These are phyloP conservation scores for Debaryomycetaceae sp. DNA, from an alignment of 1,139 yeast species.

Conservation along the genomic window DNA sequence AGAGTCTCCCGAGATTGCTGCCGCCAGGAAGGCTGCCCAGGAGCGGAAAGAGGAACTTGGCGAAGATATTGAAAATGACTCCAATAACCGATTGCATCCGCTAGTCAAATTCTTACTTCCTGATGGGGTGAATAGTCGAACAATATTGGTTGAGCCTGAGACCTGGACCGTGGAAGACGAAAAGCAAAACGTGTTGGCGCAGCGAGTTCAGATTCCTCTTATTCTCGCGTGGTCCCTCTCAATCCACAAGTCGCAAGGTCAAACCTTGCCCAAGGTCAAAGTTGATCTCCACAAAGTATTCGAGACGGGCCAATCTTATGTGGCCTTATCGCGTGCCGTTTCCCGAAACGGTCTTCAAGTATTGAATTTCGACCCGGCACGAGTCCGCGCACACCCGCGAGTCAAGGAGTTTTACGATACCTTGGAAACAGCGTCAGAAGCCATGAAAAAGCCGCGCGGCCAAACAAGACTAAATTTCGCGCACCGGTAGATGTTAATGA, in stretches of 20 bases:
- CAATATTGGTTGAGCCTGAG: constrained; percentile 42
- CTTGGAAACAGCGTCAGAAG: constrained; percentile 15
- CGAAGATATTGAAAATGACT: constrained; percentile 19
- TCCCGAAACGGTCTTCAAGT: constrained; percentile 73
- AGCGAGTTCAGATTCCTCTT: constrained; percentile 58
- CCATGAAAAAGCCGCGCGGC: constrained; percentile 3
- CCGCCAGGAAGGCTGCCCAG: not conserved
- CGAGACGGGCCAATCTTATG: constrained; percentile 38
- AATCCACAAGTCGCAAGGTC: constrained; percentile 95
- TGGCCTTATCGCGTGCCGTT: constrained; percentile 76
- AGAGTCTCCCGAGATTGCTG: not conserved
- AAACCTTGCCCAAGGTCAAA: constrained; percentile 70
- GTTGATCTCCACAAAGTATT: constrained; percentile 72
- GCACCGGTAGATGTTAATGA: constrained; percentile 4
- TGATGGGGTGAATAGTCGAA: constrained; percentile 56
- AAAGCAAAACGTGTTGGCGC: constrained; percentile 16
- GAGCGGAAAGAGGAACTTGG: constrained; percentile 9
- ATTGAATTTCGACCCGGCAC: constrained; percentile 47
- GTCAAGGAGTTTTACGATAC: constrained; percentile 51
- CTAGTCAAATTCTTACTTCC: constrained; percentile 64
- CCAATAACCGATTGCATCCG: constrained; percentile 43
- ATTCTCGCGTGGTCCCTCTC: constrained; percentile 93
- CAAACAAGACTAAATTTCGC: constrained; percentile 2
- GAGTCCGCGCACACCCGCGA: constrained; percentile 49
- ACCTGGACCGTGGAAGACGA: constrained; percentile 34